Percentiles rank a stretch among this genome's conserved stretches.
phyloP scores from a whole-genome alignment of 225 moss, liverwort and hornwort genomes.

The Antitrichia curtipendula region DNA sequence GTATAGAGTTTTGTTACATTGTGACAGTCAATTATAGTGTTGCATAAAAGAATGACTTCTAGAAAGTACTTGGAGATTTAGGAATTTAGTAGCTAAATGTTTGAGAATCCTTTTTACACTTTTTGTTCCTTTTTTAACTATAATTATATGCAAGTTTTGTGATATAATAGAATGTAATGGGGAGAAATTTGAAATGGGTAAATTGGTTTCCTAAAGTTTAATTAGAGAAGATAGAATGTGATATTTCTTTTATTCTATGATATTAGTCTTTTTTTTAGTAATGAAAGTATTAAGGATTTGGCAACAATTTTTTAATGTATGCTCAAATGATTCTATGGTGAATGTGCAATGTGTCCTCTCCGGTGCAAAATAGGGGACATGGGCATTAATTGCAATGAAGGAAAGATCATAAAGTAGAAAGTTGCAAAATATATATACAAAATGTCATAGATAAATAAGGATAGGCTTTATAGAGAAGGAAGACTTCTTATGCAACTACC shows the following conservation, averaged over 20 bases:
- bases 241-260: accelerated
- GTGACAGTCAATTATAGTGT: too few relatives aligned
- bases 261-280: background rate
- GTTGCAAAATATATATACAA: too few relatives aligned
- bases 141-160: background rate
- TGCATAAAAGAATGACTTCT: background rate
- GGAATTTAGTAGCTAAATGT: background rate
- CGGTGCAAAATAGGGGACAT: background rate
- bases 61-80: background rate
- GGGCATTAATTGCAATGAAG: background rate
- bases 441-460: too few relatives aligned
- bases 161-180: background rate
- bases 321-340: background rate
- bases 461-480: background rate
- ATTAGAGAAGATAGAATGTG: background rate
- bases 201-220: background rate
- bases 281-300: background rate
- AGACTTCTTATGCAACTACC: background rate
- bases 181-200: background rate
- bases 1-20: background rate
- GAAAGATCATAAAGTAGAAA: too few relatives aligned
- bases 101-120: background rate
- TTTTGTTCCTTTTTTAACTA: background rate
- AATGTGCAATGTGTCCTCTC: background rate
- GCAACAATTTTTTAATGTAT: accelerated